Evolutionary conservation across 176 grass and related monocot species (phyloP).

Genomic region (Poa pratensis): DNA sequence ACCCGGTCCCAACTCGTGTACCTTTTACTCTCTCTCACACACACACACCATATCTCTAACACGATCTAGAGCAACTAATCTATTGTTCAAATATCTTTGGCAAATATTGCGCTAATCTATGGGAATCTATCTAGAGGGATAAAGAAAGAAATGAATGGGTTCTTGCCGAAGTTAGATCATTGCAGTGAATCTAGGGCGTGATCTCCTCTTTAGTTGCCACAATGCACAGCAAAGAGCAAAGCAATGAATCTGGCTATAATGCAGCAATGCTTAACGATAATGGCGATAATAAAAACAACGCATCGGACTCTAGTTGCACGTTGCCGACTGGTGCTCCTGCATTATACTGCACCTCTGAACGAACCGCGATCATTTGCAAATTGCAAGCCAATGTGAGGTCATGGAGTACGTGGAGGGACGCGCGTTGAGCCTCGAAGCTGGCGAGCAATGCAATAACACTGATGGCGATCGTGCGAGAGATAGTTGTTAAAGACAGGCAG

Average conservation of each 20-base stretch:
- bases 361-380: not conserved
- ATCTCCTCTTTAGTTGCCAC: not conserved
- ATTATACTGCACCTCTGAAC: not conserved
- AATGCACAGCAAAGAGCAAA: not conserved
- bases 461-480: constrained; percentile 15
- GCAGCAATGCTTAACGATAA: not conserved
- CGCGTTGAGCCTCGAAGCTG: not conserved
- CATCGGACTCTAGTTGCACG: not conserved
- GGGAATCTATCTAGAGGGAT: not conserved
- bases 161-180: not conserved
- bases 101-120: not conserved
- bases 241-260: not conserved
- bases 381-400: constrained; percentile 3
- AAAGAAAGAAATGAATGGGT: not conserved
- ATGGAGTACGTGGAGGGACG: not conserved
- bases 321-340: not conserved
- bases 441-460: not conserved
- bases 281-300: not conserved
- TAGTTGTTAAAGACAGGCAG: not conserved
- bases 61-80: not conserved
- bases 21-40: not conserved
- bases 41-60: not conserved
- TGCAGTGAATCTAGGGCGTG: not conserved
- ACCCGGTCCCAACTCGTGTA: not conserved
- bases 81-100: not conserved